Percentiles rank a stretch among this genome's conserved stretches.
Conservation (phyloP, 1,284 basidiomycete genomes). For the Irpex sp. region DNA sequence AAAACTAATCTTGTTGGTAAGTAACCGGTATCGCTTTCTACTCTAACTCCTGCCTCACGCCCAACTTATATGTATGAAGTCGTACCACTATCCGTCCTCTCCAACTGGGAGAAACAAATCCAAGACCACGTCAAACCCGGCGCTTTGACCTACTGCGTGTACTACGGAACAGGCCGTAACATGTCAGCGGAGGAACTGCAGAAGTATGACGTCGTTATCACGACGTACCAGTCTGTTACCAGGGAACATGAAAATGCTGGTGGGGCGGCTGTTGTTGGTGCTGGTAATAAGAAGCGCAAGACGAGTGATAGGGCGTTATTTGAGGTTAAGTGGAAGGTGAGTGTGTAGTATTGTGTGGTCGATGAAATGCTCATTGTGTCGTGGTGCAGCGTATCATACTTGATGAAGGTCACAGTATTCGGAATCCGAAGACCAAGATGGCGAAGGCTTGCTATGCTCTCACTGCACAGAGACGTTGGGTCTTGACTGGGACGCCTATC, state of each 20-base stretch:
- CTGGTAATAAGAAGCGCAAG: constrained; percentile 56
- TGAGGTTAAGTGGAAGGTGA: constrained; percentile 76
- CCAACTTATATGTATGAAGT: constrained; percentile 41
- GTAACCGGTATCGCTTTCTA: constrained; percentile 18
- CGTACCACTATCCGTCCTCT: constrained; percentile 81
- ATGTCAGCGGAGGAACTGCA: constrained; percentile 58
- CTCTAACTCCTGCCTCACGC: neutral
- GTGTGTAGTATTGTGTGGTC: neutral
- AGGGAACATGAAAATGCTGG: constrained; percentile 40
- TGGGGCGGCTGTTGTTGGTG: constrained; percentile 25
- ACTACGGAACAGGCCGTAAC: constrained; percentile 68
- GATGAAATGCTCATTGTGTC: neutral
- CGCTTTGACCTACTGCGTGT: constrained; percentile 56
- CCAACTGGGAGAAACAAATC: constrained; percentile 91
- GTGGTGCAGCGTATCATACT: constrained; percentile 65
- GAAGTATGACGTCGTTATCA: constrained; percentile 81
- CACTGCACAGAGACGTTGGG: constrained; percentile 75
- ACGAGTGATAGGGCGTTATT: constrained; percentile 46
- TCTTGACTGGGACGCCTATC: constrained; percentile 84
- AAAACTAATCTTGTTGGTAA: constrained; percentile 74
- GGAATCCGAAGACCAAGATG: constrained; percentile 85
- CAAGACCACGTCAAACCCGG: constrained; percentile 67
- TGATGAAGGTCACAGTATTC: constrained; percentile 85
- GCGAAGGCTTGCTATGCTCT: constrained; percentile 68
- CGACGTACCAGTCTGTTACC: constrained; percentile 77